Evolutionary conservation across 148 eudicot species (phyloP), one percentile per base, ranked within the genome.

Genomic region (Linanthus parryae): DNA sequence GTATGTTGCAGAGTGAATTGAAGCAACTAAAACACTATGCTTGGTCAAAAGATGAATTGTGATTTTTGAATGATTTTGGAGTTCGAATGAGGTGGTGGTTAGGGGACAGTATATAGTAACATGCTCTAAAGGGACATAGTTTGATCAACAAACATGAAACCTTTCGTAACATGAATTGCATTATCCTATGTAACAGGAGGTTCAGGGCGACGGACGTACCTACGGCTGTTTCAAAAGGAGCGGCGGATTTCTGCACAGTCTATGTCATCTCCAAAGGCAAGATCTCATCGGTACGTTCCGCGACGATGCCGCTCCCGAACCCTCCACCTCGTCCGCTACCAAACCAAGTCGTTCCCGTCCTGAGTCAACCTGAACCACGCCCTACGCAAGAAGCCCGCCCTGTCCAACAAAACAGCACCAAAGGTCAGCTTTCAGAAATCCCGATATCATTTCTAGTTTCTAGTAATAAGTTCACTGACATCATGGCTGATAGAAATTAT

Each of bases 211-310:
- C 81, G 2, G 92, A 85, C 64, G 63, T 83, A 30, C 68, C 92
- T 4, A 73, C 73, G 46, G 63, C 15, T 36, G 69, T 85, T 16
- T 50, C 63, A n/a, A 85, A 64, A 74, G 54, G 48, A 12, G 83
- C 78, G 31, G 88, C 97, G 7, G 95, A 85, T 0, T 90, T 73
- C 52, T 73, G 85, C 69, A 73, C 48, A 8, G 85, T 89, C 1
- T 82, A 82, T 41, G 58, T 78, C 31, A 78, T 90, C 48, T 54
- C 68, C 14, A 90, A 83, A 68, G 79, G 85, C 7, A 85, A 80
- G 54, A 49, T 82, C 21, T 13, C 73, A 54, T 62, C 79, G 0
- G 64, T 58, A 1, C 68, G 71, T 41, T 26, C 62, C 1, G 88
- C 95, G 28, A 33, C 78, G 4, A 60, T 51, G 28, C 50, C 76